Evolutionary conservation across 1,284 basidiomycete species (phyloP), one percentile per base, ranked within the genome.

Genomic region (Ceratobasidium sp.): DNA sequence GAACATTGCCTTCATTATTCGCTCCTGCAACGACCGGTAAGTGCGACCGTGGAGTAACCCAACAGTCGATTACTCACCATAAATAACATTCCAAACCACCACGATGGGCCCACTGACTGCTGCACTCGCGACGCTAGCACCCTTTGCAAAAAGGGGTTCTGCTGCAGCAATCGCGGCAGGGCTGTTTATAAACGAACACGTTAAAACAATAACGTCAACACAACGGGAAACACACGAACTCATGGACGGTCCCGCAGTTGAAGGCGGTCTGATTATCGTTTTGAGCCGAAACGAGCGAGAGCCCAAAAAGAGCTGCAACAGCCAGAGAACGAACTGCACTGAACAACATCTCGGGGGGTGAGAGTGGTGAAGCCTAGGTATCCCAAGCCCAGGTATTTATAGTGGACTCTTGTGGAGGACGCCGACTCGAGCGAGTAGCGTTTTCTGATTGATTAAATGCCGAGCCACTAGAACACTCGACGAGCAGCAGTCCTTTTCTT

Each of bases 201-300:
- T 9, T 54, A 9, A 54, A 54, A 54, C 22, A 2, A 25, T 9
- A 22, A 9, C 25, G 8, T 25, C 46, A 17, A 49, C 13, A 13
- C n/a, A 13, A 49, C 15, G n/a, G 46, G n/a, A n/a, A 49, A 49
- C 32, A 13, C 1, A 59, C 56, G 56, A 32, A 59, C 56, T 59
- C 56, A 11, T 32, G 56, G 13, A 22, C 13, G 11, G 56, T 34
- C 13, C 56, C 56, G 22, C 56, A 59, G 25, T 13, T 59, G 29
- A 32, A 59, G 6, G 29, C 56, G 9, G 15, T 49, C 46, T 32
- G 11, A 59, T 25, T 59, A 22, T 2, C 11, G 32, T 59, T 59
- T 32, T 59, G 56, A 32, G 56, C 56, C 19, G 56, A 59, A 22
- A 59, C 56, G 34, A 59, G 11, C 11, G 56, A 59, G 56, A 59